Evolutionary conservation across 768 basidiomycete genomes (phyloP).

Genomic region (Rhizopogon rudus): DNA sequence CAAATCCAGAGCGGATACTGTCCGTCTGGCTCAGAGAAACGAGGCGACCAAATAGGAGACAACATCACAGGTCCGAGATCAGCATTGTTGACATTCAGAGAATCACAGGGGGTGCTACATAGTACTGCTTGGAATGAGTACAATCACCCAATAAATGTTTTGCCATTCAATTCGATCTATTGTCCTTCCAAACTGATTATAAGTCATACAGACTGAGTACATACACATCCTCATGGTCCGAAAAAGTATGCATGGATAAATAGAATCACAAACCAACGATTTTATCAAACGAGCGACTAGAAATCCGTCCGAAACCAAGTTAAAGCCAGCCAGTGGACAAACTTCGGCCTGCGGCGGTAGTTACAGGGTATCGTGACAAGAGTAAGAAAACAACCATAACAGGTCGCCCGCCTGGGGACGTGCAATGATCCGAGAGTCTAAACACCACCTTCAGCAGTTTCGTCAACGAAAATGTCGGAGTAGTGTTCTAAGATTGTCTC

Average conservation of each 20-base stretch:
- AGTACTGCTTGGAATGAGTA: too few relatives aligned
- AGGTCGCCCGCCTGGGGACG: constrained; percentile 9
- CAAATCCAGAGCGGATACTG: too few relatives aligned
- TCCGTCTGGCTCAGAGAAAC: too few relatives aligned
- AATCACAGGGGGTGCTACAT: too few relatives aligned
- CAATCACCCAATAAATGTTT: not conserved
- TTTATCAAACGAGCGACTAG: not conserved
- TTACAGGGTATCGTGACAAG: constrained; percentile 20
- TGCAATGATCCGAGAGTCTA: constrained; percentile 6
- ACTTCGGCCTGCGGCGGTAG: not conserved
- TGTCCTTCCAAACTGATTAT: not conserved
- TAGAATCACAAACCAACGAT: constrained; percentile 6
- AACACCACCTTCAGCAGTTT: constrained; percentile 46
- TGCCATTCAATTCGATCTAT: not conserved
- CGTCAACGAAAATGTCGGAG: constrained; percentile 95
- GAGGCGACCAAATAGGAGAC: too few relatives aligned
- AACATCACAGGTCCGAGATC: too few relatives aligned
- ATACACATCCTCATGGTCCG: constrained; percentile 16
- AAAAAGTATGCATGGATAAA: constrained; percentile 15
- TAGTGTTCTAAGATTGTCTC: constrained; percentile 95
- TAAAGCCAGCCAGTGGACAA: not conserved
- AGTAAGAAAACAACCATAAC: constrained; percentile 13
- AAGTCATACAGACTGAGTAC: constrained; percentile 6
- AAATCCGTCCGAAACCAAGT: not conserved
- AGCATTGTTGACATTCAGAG: too few relatives aligned